Evolutionary conservation across 352 stramenopile genomes (phyloP), one percentile per base, ranked within the genome.

Genomic region (Phytophthora pistaciae): DNA sequence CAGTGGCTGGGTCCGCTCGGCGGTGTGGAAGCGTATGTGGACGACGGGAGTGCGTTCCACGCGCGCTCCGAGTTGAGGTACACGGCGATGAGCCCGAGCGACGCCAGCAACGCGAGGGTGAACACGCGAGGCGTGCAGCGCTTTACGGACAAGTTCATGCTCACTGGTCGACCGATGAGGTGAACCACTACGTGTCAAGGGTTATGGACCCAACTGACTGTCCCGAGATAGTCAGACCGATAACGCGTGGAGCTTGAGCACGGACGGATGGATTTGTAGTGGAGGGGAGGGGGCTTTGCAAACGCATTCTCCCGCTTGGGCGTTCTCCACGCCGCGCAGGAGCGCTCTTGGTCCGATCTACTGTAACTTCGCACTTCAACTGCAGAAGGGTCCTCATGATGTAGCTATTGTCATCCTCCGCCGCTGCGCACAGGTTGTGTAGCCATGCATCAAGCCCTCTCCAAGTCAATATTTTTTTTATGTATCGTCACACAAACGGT

Each of bases 61-160:
- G 67, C 55, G 27, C 66, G 67, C 36, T 21, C 57, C 18, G 55
- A 70, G 27, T 74, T 48, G 9, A 74, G 29, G 38, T 57, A 70
- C 6, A 74, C 27, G 29, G 40, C 61, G 38, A 70, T 29, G 38
- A 70, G 56, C 11, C 53, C 52, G 49, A 67, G 60, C 5, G 36
- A 57, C 5, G 65, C 27, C 18, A 78, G 56, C 60, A 70, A 21
- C 21, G 18, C 38, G 36, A 74, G 2, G 4, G 27, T 53, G 8
- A 63, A 53, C 27, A 46, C 29, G 11, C 58, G 71, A 5, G 50
- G 54, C 6, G 66, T 66, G 23, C 60, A 63, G 38, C 61, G 65
- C 58, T 56, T 70, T 13, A 49, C 3, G 5, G 38, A 18, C 9
- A 54, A 5, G 49, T 52, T 60, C 60, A 66, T 66, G 11, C n/a